phyloP scores from a whole-genome alignment of 2,329 filamentous ascomycete species.

The Hypoxylon sp. region DNA sequence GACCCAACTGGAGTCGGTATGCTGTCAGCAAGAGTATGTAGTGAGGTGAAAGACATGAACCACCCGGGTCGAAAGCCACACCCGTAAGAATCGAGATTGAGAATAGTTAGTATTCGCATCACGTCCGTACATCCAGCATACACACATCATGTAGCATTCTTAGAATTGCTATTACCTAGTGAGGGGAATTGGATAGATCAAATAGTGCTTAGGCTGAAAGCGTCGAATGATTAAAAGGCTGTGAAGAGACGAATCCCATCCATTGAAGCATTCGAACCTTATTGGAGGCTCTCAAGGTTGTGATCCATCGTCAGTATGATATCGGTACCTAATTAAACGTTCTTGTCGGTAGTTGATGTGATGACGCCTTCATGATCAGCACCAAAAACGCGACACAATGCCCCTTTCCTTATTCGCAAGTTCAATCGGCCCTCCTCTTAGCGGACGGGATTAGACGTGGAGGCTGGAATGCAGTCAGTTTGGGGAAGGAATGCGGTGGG shows the following conservation, averaged over 20 bases:
- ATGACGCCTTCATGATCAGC: conserved; percentile 2
- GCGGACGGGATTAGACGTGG: conserved; percentile 16
- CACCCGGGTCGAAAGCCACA: conserved; percentile 12
- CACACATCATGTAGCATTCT: conserved; percentile 10
- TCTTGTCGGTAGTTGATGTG: conserved; percentile 7
- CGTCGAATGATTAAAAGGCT: conserved; percentile 10
- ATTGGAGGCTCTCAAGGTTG: not conserved
- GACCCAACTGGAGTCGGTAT: conserved; percentile 1
- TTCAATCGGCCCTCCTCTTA: not conserved
- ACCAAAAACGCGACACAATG: not conserved
- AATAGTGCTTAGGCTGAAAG: conserved; percentile 20
- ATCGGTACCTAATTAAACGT: conserved; percentile 1
- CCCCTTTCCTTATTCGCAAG: not conserved
- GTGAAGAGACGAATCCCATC: conserved; percentile 7
- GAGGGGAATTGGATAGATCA: conserved; percentile 18
- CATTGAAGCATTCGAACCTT: not conserved
- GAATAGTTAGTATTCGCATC: not conserved
- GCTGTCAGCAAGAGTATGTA: conserved; percentile 3
- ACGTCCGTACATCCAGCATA: conserved; percentile 5
- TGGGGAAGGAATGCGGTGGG: conserved; percentile 23
- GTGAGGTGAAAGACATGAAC: not conserved
- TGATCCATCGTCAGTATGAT: conserved; percentile 2
- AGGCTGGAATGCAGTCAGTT: conserved; percentile 10
- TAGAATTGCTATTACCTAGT: conserved; percentile 1
- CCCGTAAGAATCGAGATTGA: conserved; percentile 19